These are phyloP conservation scores for Kokia cookei DNA, from an alignment of 441 rosid species.

Conservation along the genomic window DNA sequence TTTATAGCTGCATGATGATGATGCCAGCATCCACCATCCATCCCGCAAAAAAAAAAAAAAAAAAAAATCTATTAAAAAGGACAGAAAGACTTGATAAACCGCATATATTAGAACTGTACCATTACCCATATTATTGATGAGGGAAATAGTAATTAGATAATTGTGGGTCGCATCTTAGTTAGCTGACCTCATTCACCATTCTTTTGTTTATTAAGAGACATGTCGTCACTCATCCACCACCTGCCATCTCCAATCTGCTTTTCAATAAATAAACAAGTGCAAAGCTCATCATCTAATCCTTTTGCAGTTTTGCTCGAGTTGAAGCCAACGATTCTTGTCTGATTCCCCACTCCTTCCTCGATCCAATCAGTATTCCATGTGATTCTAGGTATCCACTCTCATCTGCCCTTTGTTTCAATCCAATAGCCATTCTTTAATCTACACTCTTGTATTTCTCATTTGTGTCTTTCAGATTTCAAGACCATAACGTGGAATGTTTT, in stretches of 20 bases:
- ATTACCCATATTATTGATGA: too few relatives aligned
- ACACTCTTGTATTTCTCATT: too few relatives aligned
- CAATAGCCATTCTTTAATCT: neutral
- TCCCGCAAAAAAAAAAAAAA: neutral
- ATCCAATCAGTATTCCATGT: neutral
- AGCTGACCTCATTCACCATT: neutral
- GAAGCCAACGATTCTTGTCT: constrained; percentile 15
- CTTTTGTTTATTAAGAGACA: neutral
- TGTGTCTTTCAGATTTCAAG: too few relatives aligned
- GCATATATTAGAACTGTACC: too few relatives aligned
- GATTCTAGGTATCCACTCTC: neutral
- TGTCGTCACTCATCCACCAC: neutral
- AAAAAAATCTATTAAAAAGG: too few relatives aligned
- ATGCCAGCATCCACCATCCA: neutral
- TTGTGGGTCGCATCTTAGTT: too few relatives aligned
- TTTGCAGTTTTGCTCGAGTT: neutral
- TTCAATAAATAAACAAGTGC: neutral
- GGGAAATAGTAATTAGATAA: too few relatives aligned
- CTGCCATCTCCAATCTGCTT: neutral
- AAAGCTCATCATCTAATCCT: neutral
- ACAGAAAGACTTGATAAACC: too few relatives aligned
- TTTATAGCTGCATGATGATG: neutral
- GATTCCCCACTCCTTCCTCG: constrained; percentile 3
- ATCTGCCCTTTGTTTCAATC: neutral
- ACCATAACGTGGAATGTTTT: too few relatives aligned